These are phyloP conservation scores for Raphidocelis subcapitata DNA, from an alignment of 139 green algal species.

Conservation along the genomic window DNA sequence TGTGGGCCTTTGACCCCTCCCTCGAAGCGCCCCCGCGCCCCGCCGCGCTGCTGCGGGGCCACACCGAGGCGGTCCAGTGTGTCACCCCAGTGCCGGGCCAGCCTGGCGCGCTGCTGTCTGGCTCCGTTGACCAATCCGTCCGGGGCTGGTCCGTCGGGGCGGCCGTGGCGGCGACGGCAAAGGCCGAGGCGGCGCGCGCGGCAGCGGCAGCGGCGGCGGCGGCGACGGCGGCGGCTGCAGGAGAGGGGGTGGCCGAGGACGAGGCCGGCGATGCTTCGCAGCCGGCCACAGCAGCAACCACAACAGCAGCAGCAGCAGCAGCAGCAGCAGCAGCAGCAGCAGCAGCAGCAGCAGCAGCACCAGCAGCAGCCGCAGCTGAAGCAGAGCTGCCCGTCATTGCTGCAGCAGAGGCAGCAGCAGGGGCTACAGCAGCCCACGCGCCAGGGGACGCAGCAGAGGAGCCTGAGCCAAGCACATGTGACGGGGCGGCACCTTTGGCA, in stretches of 20 bases:
- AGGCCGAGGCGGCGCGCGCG: neutral
- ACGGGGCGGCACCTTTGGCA: no score
- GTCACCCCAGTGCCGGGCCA: neutral
- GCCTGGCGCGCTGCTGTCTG: conserved; percentile 12
- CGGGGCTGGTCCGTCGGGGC: neutral
- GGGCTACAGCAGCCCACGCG: no score
- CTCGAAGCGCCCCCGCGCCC: neutral
- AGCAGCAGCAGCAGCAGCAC: conserved; percentile 7
- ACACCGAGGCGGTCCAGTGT: neutral
- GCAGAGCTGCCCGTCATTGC: no score
- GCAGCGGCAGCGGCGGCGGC: neutral
- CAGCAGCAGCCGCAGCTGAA: neutral
- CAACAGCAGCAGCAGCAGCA: neutral
- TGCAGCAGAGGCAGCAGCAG: no score
- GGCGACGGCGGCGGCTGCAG: neutral
- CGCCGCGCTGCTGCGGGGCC: neutral
- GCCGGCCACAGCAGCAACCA: neutral
- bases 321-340: conserved; percentile 1
- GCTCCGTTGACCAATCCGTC: conserved; percentile 12
- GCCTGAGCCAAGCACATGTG: no score
- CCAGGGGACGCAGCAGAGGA: no score
- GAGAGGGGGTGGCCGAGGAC: neutral
- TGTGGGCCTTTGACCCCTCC: neutral
- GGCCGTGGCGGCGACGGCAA: neutral
- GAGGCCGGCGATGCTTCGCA: neutral